Evolutionary conservation across 768 basidiomycete genomes (phyloP).

Genomic region (Megacollybia marginata): DNA sequence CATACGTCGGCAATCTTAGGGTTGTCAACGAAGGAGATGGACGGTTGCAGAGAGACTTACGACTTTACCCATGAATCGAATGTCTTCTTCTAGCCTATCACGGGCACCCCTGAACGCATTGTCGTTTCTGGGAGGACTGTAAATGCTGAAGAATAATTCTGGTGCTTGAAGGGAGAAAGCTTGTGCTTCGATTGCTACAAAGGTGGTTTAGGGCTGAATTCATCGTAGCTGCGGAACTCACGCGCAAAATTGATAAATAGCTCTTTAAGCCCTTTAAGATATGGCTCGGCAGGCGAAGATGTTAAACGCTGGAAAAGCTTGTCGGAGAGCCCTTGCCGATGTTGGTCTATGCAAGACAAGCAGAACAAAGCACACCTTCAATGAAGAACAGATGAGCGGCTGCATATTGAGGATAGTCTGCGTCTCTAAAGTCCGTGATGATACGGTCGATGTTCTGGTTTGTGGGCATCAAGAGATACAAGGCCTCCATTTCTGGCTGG

Average conservation of each 20-base stretch:
- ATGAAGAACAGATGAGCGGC: slow-evolving; percentile 90
- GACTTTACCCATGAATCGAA: slow-evolving; percentile 66
- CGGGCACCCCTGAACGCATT: slow-evolving; percentile 59
- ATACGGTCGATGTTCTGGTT: slow-evolving; percentile 89
- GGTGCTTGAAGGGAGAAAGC: slow-evolving; percentile 77
- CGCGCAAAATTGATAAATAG: slow-evolving; percentile 80
- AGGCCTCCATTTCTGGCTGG: slow-evolving; percentile 80
- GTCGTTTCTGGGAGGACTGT: slow-evolving; percentile 74
- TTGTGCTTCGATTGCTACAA: slow-evolving; percentile 76
- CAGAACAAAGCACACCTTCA: slow-evolving; percentile 46
- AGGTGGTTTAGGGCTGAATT: slow-evolving; percentile 2
- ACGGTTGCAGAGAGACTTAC: slow-evolving; percentile 29
- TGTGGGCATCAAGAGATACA: slow-evolving; percentile 94
- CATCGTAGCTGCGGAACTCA: neutral
- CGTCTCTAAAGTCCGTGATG: slow-evolving; percentile 68
- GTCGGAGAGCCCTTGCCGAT: slow-evolving; percentile 62
- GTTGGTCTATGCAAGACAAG: neutral
- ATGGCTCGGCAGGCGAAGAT: slow-evolving; percentile 67
- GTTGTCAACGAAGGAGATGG: neutral
- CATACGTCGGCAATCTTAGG: slow-evolving; percentile 80
- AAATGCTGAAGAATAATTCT: slow-evolving; percentile 80
- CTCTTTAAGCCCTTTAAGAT: slow-evolving; percentile 74
- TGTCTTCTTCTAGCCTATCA: slow-evolving; percentile 79
- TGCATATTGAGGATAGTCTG: slow-evolving; percentile 59
- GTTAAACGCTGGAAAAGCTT: slow-evolving; percentile 68